A percentile compares a stretch with the other conserved stretches of the same genome.
phyloP scores from a whole-genome alignment of 306 rosid species.

The Cicer judaicum region DNA sequence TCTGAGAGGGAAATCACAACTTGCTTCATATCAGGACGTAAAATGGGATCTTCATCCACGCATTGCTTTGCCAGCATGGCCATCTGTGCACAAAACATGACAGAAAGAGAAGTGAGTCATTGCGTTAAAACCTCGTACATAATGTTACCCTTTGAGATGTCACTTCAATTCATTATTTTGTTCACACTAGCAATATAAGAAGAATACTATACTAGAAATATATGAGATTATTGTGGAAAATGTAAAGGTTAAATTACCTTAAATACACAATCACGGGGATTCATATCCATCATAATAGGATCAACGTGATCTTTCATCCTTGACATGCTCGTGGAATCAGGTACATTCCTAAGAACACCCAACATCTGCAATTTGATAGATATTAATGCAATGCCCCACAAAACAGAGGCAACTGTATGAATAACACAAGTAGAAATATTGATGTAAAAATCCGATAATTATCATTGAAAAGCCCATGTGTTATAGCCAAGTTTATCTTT shows the following conservation, averaged over 20 bases:
- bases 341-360: slow-evolving; percentile 69
- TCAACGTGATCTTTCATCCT: slow-evolving; percentile 68
- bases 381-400: slow-evolving; percentile 22
- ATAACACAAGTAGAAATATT: slow-evolving; percentile 8
- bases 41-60: slow-evolving; percentile 84
- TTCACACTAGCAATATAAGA: neutral
- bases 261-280: slow-evolving; percentile 78
- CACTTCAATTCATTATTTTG: slow-evolving; percentile 3
- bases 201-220: neutral
- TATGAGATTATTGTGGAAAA: slow-evolving; percentile 1
- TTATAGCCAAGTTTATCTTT: neutral
- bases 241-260: slow-evolving; percentile 54
- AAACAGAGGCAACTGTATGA: slow-evolving; percentile 10
- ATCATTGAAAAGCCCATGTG: neutral
- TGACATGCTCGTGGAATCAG: slow-evolving; percentile 66
- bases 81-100: slow-evolving; percentile 55
- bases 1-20: slow-evolving; percentile 83
- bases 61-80: slow-evolving; percentile 88
- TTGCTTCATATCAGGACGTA: slow-evolving; percentile 89
- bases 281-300: slow-evolving; percentile 71
- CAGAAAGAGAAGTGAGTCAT: neutral
- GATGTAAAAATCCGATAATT: neutral
- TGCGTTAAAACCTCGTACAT: neutral
- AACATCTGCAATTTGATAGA: slow-evolving; percentile 70
- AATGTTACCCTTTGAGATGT: neutral